phyloP scores from a whole-genome alignment of 78 protist species.

The Planoprotostelium fungivorum region DNA sequence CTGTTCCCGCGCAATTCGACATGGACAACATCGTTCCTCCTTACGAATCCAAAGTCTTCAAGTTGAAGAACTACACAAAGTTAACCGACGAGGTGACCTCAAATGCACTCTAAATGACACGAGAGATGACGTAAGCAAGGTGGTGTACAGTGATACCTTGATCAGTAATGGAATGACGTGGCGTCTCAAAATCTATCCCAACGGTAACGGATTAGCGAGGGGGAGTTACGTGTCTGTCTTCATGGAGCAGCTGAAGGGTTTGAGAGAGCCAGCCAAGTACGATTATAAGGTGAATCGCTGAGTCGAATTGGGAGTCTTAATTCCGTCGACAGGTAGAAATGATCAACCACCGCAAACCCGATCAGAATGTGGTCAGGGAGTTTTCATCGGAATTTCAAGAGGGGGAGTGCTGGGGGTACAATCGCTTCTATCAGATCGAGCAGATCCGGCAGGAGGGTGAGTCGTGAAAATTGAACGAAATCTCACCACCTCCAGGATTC shows the following conservation, averaged over 20 bases:
- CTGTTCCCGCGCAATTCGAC: not conserved
- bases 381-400: not conserved
- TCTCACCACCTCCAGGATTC: no score
- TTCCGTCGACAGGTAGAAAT: not conserved
- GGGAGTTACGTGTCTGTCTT: not conserved
- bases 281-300: conserved; percentile 6
- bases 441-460: not conserved
- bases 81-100: not conserved
- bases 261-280: not conserved
- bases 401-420: conserved; percentile 16
- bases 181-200: conserved; percentile 6
- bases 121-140: not conserved
- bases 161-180: not conserved
- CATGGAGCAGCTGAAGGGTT: not conserved
- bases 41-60: not conserved
- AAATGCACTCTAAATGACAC: no score
- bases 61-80: not conserved
- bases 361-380: not conserved
- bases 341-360: not conserved
- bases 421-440: not conserved
- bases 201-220: not conserved
- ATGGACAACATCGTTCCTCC: not conserved
- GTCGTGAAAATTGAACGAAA: not conserved
- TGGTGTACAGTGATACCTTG: not conserved
- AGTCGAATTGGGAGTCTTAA: no score